Base-by-base conservation (phyloP, 139 green algal species). In the Chlorella sp. region DNA sequence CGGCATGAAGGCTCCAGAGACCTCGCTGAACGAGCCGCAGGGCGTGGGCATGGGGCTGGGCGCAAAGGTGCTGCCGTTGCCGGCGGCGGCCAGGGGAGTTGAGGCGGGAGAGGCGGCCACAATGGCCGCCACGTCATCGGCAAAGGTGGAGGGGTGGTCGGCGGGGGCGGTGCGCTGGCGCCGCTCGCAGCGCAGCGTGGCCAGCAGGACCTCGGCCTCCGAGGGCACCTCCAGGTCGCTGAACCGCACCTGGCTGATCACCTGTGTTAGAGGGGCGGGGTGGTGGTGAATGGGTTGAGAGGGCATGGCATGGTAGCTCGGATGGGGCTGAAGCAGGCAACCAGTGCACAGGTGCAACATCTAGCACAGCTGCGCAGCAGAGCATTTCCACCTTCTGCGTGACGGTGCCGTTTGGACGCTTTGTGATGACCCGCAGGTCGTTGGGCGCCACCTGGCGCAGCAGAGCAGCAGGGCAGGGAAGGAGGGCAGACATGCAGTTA, bases 241-340 rank as follows among this genome's bases (percentile, higher is more conserved):
- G 87, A 94, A 95, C 65, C 88, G 84, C 32, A 95, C 92, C 82
- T 93, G 87, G 65, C 82, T 88, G n/a, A 95, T 67, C 47, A 91
- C 56, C 23, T 79, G 83, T 36, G 60, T 18, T 6, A 64, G 36
- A 82, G 34, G 0, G 64, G 73, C 15, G 30, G n/a, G 26, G 41
- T 39, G 71, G 7, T n/a, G 15, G 25, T 60, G n/a, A n/a, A n/a
- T n/a, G 70, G 47, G 34, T 30, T 28, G 32, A 32, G 41, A 25
- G 71, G 20, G 41, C 39, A 26, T 13, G 39, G n/a, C n/a, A n/a
- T n/a, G n/a, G n/a, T n/a, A n/a, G n/a, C n/a, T n/a, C n/a, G n/a
- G n/a, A n/a, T n/a, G n/a, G n/a, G n/a, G 41, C 25, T 28, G 71
- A 3, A 13, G 26, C 23, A 39, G 25, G 28, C 5, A 26, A 21